These are phyloP conservation scores for Arthrocladium fulminans DNA, from an alignment of 2,329 filamentous ascomycete genomes.

Conservation along the genomic window DNA sequence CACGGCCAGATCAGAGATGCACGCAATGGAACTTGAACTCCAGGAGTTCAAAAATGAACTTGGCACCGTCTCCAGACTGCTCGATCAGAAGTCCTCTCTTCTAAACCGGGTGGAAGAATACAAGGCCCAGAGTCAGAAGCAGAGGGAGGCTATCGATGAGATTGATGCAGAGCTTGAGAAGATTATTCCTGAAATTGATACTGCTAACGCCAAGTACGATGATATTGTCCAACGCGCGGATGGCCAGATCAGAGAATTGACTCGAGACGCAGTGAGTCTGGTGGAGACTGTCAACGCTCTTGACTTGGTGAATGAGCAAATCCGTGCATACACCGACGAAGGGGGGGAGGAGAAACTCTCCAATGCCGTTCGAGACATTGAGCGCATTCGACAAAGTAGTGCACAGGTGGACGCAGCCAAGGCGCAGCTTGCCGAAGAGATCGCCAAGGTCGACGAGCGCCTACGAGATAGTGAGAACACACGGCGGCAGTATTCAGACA, in stretches of 20 bases:
- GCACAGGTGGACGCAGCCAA: conserved; percentile 59
- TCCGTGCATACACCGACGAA: conserved; percentile 67
- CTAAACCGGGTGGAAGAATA: conserved; percentile 63
- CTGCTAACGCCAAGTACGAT: conserved; percentile 66
- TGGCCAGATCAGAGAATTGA: conserved; percentile 61
- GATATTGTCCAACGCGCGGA: conserved; percentile 65
- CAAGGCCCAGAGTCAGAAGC: conserved; percentile 57
- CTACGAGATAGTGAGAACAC: conserved; percentile 71
- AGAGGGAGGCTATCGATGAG: conserved; percentile 59
- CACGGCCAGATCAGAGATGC: conserved; percentile 58
- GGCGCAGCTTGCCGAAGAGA: conserved; percentile 54
- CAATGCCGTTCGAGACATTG: conserved; percentile 60
- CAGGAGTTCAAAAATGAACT: conserved; percentile 68
- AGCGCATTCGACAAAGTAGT: conserved; percentile 58
- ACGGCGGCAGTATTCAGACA: conserved; percentile 80
- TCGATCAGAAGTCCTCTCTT: conserved; percentile 72
- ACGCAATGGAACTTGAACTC: conserved; percentile 63
- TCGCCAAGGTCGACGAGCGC: conserved; percentile 69
- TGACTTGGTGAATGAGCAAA: conserved; percentile 64
- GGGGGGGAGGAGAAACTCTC: conserved; percentile 65
- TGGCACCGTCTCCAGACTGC: conserved; percentile 58
- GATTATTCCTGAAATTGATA: conserved; percentile 66
- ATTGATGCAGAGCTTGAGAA: conserved; percentile 64
- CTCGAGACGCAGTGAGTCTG: conserved; percentile 61
- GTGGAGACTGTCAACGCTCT: conserved; percentile 69